A percentile compares a stretch with the other conserved stretches of the same genome.
phyloP scores from a whole-genome alignment of 192 early-diverging fungal genomes.

The Fimicolochytrium jonesii region DNA sequence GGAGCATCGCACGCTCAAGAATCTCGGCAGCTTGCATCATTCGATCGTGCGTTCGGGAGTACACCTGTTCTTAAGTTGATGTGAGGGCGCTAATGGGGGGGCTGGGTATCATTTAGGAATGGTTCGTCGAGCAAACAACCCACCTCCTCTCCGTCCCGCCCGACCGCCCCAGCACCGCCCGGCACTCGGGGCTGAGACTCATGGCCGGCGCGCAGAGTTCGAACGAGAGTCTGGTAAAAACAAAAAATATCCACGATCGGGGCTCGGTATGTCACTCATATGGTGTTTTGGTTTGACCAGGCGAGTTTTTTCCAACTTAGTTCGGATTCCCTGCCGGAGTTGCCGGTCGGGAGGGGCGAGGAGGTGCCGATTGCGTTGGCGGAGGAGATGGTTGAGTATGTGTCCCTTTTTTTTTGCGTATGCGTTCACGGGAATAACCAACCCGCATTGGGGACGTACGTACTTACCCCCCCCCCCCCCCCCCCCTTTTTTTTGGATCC shows the following conservation, averaged over 20 bases:
- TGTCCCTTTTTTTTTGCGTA: too few species aligned
- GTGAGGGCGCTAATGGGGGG: too few species aligned
- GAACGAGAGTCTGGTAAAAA: background rate
- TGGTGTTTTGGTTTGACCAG: background rate
- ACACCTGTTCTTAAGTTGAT: background rate
- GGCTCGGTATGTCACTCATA: background rate
- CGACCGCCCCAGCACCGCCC: too few species aligned
- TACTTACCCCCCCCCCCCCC: too few species aligned
- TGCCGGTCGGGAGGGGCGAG: too few species aligned
- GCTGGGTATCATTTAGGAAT: too few species aligned
- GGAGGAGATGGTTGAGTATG: too few species aligned
- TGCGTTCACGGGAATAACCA: too few species aligned
- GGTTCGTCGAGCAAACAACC: constrained; percentile 50
- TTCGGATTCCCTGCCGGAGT: constrained; percentile 6
- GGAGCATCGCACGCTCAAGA: constrained; percentile 70
- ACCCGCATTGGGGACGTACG: too few species aligned
- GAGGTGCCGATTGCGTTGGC: too few species aligned
- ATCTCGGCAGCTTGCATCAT: constrained; percentile 73
- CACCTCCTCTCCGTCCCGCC: background rate
- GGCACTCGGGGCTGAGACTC: too few species aligned
- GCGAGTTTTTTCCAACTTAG: constrained; percentile 5
- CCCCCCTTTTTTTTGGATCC: background rate
- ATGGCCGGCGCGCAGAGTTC: too few species aligned
- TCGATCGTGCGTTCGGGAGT: constrained; percentile 76
- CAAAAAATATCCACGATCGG: background rate